A percentile compares a stretch with the other conserved stretches of the same genome.
Conservation (phyloP, 805 yeast genomes). For the Candida boidinii region DNA sequence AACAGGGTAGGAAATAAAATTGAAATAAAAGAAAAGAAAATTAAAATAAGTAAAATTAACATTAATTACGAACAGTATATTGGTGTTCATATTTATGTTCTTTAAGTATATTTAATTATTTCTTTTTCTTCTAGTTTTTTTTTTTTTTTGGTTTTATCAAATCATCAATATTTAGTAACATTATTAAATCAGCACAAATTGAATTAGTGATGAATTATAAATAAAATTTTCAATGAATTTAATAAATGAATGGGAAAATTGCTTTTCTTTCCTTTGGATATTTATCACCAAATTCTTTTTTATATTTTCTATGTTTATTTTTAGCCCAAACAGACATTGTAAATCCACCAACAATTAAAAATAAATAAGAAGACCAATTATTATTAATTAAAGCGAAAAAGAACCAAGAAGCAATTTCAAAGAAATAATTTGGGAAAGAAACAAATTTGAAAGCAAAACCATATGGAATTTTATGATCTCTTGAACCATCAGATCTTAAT, state of each 20-base stretch:
- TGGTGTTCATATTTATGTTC: no score
- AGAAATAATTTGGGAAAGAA: constrained; percentile 92
- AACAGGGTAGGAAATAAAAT: no score
- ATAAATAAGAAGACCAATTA: constrained; percentile 69
- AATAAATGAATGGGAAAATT: constrained; percentile 67
- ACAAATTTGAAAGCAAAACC: constrained; percentile 80
- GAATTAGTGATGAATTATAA: no score
- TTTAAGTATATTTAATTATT: no score
- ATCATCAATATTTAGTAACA: no score
- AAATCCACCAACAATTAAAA: constrained; percentile 57
- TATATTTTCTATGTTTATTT: constrained; percentile 68
- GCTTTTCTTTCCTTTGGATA: constrained; percentile 78
- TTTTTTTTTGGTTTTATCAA: no score
- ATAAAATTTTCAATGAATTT: constrained; percentile 10
- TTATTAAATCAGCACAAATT: no score
- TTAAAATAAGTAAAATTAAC: no score
- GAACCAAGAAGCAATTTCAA: constrained; percentile 75
- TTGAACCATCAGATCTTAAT: constrained; percentile 47
- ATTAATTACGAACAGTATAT: no score
- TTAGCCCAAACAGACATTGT: constrained; percentile 94
- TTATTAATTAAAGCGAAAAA: constrained; percentile 61
- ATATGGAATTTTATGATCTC: constrained; percentile 60
- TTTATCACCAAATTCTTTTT: constrained; percentile 61
- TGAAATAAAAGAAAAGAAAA: no score
- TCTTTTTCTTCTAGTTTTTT: no score